Conservation (phyloP, 805 yeast species). For the Kodamaea neixiangensis region DNA sequence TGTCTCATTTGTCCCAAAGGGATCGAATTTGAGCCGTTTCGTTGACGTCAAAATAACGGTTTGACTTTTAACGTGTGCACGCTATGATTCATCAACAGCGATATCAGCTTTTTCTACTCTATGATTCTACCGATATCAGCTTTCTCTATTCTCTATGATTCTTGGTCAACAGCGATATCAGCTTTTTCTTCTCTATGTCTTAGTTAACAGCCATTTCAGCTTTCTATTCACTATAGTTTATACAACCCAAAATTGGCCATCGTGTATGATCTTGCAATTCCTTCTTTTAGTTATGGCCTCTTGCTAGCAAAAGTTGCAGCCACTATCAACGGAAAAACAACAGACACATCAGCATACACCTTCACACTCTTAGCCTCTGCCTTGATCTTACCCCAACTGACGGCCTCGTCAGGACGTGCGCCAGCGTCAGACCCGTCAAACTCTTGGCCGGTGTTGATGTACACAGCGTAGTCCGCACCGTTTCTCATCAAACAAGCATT, state of each 20-base stretch:
- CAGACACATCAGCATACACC: slow-evolving; percentile 92
- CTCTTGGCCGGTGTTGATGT: slow-evolving; percentile 97
- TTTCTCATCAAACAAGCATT: slow-evolving; percentile 99
- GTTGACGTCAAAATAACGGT: neutral
- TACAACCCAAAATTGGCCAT: no score
- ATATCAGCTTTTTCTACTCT: no score
- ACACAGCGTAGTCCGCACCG: slow-evolving; percentile 98
- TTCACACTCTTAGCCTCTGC: slow-evolving; percentile 90
- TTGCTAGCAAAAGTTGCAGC: slow-evolving; percentile 94
- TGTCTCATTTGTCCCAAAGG: neutral
- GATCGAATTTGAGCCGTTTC: neutral
- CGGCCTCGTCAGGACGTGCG: slow-evolving; percentile 98
- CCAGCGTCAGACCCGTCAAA: slow-evolving; percentile 99
- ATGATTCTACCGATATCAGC: no score
- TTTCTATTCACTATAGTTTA: no score
- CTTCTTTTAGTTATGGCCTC: slow-evolving; percentile 2
- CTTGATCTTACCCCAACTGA: slow-evolving; percentile 98
- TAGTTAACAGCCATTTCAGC: no score
- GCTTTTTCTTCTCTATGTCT: no score
- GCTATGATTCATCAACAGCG: neutral
- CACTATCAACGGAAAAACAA: slow-evolving; percentile 93
- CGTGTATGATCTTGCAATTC: no score
- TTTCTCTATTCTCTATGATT: no score
- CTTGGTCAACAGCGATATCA: no score
- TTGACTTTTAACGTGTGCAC: neutral